Evolutionary conservation across 75 land plant genomes (phyloP).

Genomic region (Cupressus sempervirens): DNA sequence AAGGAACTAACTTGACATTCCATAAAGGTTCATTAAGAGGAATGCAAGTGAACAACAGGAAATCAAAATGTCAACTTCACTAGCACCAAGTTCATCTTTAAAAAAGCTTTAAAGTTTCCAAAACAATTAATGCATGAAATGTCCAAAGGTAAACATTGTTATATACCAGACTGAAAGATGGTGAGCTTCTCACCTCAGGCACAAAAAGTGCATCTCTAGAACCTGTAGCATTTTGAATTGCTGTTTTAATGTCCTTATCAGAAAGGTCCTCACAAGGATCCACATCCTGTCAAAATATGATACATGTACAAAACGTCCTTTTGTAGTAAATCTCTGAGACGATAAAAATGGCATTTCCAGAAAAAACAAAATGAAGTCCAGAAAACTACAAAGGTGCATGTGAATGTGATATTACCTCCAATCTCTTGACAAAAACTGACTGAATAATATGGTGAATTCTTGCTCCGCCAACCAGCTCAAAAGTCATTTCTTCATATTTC

Average conservation of each 20-base stretch:
- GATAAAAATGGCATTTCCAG: not conserved
- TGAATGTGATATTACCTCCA: constrained; percentile 54
- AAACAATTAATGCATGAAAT: not conserved
- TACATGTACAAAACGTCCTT: not conserved
- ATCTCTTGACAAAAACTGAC: constrained; percentile 80
- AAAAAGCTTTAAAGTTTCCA: not conserved
- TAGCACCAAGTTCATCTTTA: not conserved
- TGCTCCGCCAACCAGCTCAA: constrained; percentile 92
- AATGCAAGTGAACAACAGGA: not conserved
- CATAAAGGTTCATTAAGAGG: not conserved
- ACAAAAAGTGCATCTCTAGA: constrained; percentile 82
- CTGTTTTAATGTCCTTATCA: constrained; percentile 89
- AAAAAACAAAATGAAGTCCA: not conserved
- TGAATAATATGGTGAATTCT: constrained; percentile 91
- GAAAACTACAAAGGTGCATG: not conserved
- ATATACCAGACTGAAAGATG: not conserved
- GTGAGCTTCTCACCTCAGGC: constrained; percentile 62
- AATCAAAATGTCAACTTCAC: not conserved
- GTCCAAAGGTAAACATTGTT: not conserved
- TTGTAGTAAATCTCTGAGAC: not conserved
- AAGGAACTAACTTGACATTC: not conserved
- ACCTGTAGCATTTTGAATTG: constrained; percentile 96
- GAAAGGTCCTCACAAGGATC: constrained; percentile 92
- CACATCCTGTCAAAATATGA: constrained; percentile 61
- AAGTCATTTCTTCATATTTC: constrained; percentile 83